Evolutionary conservation across 1,284 basidiomycete genomes (phyloP), one percentile per base, ranked within the genome.

Genomic region (Cryptococcus sp.): DNA sequence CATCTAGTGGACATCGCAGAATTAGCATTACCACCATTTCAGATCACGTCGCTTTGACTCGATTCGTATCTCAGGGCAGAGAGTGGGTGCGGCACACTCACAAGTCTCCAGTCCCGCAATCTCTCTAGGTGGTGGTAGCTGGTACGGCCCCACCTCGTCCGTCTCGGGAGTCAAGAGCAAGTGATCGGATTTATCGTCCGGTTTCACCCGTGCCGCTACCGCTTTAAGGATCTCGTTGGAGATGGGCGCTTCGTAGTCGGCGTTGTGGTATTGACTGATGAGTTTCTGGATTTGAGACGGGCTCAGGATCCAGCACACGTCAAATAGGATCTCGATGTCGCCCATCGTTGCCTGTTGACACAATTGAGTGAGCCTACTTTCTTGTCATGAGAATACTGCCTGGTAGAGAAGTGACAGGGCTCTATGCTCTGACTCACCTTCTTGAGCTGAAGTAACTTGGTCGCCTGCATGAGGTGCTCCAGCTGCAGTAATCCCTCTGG

Each of bases 221-320:
- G 96, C 91, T 57, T 91, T 89, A 49, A 98, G 83, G 60, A 98
- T 97, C 79, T 98, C 94, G 35, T 92, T 90, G 0, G 93, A 93
- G 69, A 98, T 95, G 5, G 94, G 94, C 66, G 91, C 93, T 88
- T 96, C 76, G 35, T 69, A 70, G 80, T 99, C 96, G 49, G 96
- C 96, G 60, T 96, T 94, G 73, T 96, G 95, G 82, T 99, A 99
- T 80, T 96, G 94, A 60, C 89, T 90, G 80, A 95, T 96, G 85
- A 97, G 92, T 73, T 95, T 90, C 81, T 99, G 96, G 69, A 99
- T 99, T 79, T 99, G 96, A 75, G 95, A 95, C 0, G 96, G 96
- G 60, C 93, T 98, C 54, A 99, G 83, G 88, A 99, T 99, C 96
- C 96, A 99, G 83, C 94, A 99, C 55, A 99, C 95, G 75, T 96